Evolutionary conservation across 1,284 basidiomycete species (phyloP), one percentile per base, ranked within the genome.

Genomic region (Flammula alnicola): DNA sequence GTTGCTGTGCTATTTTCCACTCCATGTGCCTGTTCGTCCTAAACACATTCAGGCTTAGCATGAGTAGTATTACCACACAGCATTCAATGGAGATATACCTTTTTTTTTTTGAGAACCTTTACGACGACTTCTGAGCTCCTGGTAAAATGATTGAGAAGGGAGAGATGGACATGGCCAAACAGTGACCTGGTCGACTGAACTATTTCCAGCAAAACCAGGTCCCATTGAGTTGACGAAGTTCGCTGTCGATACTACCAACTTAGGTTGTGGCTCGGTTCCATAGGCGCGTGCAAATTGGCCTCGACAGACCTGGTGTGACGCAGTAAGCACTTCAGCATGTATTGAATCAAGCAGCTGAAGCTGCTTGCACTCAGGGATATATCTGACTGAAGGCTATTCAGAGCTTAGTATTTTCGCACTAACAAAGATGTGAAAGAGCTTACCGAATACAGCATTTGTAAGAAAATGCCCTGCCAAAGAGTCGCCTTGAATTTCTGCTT

Each of bases 371-470:
- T 35, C 35, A 11, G 35, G 3, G 20, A 2, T 22, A 14, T 22
- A 22, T 9, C 11, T 5, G 12, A 22, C 17, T 4, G 35, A 37
- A 22, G 35, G 20, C 35, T 37, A 5, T 4, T 22, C 4, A 7
- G 3, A 22, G n/a, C n/a, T 35, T 14, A 30, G 26, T 30, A 11
- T 16, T 7, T 14, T 22, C 10, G 4, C 2, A 32, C 11, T 20
- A 36, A 23, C 9, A 20, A 14, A 22, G 10, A 12, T n/a, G n/a
- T 29, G 3, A 14, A 10, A 17, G 30, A 19, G 35, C 56, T 39
- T 33, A 57, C 53, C n/a, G 44, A 55, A 30, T 49, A 49, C n/a
- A 53, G 19, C 47, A 51, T 51, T 33, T 44, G 50, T 16, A 57
- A 19, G 20, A 44, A 54, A 5, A 50, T 27, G 3, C 52, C 46